Evolutionary conservation across 805 yeast genomes (phyloP).

Genomic region (Yueomyces sinensis): DNA sequence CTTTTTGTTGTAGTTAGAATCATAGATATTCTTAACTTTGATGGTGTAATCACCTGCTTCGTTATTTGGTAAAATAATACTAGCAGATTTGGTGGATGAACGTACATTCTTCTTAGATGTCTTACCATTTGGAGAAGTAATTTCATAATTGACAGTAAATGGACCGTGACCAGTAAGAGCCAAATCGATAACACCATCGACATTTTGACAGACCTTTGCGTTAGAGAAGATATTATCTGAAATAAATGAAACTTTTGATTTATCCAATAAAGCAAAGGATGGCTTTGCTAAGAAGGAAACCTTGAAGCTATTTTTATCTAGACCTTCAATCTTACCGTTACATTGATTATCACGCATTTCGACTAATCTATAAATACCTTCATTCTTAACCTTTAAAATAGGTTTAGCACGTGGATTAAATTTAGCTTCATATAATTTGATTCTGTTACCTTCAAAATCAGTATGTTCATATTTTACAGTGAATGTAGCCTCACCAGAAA

Average conservation of each 20-base stretch:
- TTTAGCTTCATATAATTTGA: constrained; percentile 13
- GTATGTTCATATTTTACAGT: constrained; percentile 24
- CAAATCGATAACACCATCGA: constrained; percentile 36
- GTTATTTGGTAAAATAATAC: constrained; percentile 31
- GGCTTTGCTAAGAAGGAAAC: constrained; percentile 37
- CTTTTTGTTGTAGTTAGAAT: constrained; percentile 41
- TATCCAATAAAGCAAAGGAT: constrained; percentile 25
- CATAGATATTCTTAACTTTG: constrained; percentile 48
- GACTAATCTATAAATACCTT: constrained; percentile 36
- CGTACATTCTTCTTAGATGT: constrained; percentile 28
- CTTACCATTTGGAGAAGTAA: constrained; percentile 43
- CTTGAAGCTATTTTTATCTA: constrained; percentile 20
- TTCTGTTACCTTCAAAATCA: constrained; percentile 16
- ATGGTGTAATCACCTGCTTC: constrained; percentile 51
- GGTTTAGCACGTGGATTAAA: constrained; percentile 22
- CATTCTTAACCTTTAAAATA: constrained; percentile 25
- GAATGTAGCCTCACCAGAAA: constrained; percentile 48
- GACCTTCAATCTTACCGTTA: constrained; percentile 31
- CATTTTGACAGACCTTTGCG: constrained; percentile 34
- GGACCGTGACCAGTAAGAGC: constrained; percentile 48
- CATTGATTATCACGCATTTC: constrained; percentile 40
- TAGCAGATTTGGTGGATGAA: constrained; percentile 39
- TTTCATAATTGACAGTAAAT: constrained; percentile 55
- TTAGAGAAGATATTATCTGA: constrained; percentile 21
- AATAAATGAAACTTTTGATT: constrained; percentile 14